Percentiles rank a stretch among this genome's conserved stretches.
Evolutionary conservation across 2,329 filamentous ascomycete genomes (phyloP).

Genomic region (Alternaria postmessia): DNA sequence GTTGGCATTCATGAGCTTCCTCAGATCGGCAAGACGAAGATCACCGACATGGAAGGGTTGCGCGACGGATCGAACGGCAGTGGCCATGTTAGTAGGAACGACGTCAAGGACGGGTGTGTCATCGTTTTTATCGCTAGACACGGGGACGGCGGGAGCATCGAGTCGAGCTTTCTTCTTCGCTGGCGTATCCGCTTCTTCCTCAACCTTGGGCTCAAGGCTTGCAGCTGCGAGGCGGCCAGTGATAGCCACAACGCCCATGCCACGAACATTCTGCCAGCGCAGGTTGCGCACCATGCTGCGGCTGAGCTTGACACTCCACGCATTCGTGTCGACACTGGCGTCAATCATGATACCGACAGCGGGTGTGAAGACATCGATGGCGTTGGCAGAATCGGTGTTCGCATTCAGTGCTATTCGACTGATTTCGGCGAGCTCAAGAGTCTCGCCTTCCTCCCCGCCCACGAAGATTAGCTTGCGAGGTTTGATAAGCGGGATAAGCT

Average conservation of each 20-base stretch:
- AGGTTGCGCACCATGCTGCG: slow-evolving; percentile 84
- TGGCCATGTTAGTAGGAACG: slow-evolving; percentile 68
- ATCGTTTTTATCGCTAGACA: slow-evolving; percentile 59
- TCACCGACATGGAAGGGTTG: slow-evolving; percentile 96
- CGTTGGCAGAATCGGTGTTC: slow-evolving; percentile 54
- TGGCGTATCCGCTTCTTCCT: slow-evolving; percentile 51
- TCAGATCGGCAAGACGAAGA: slow-evolving; percentile 84
- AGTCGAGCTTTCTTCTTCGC: slow-evolving; percentile 63
- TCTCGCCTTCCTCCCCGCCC: slow-evolving; percentile 77
- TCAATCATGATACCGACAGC: slow-evolving; percentile 76
- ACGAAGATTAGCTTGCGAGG: slow-evolving; percentile 95
- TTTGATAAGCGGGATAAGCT: slow-evolving; percentile 92
- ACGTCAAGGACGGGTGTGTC: slow-evolving; percentile 65
- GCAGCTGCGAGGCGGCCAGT: slow-evolving; percentile 73
- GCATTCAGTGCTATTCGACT: slow-evolving; percentile 72
- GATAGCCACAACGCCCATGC: slow-evolving; percentile 89
- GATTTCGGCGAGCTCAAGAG: slow-evolving; percentile 77
- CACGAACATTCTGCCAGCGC: slow-evolving; percentile 93
- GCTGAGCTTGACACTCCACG: slow-evolving; percentile 92
- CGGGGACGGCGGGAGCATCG: slow-evolving; percentile 51
- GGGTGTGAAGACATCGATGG: slow-evolving; percentile 80
- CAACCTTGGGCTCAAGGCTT: slow-evolving; percentile 46
- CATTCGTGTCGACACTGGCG: slow-evolving; percentile 96
- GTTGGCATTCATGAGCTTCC: slow-evolving; percentile 77
- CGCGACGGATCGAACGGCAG: slow-evolving; percentile 77